phyloP scores from a whole-genome alignment of 83 land plant species.

The Picea mariana region DNA sequence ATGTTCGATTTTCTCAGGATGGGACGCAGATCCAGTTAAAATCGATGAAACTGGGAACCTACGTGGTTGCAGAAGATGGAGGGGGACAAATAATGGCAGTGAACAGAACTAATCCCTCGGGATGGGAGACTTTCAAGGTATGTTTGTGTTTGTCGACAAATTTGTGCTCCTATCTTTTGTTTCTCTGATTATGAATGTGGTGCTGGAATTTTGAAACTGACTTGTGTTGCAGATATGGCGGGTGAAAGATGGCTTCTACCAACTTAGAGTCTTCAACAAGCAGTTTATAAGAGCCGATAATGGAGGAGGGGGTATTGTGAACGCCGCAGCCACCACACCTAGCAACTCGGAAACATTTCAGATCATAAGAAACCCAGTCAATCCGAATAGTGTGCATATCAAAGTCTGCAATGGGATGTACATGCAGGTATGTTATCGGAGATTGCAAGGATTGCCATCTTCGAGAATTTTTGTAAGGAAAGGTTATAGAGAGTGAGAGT shows the following conservation, averaged over 20 bases:
- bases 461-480: too few relatives aligned
- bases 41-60: slow-evolving; percentile 51
- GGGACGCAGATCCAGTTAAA: slow-evolving; percentile 61
- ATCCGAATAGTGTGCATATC: neutral
- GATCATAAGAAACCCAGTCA: neutral
- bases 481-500: too few relatives aligned
- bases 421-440: slow-evolving; percentile 14
- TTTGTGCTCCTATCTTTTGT: too few relatives aligned
- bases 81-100: slow-evolving; percentile 68
- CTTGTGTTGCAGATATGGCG: too few relatives aligned
- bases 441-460: too few relatives aligned
- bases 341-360: slow-evolving; percentile 13
- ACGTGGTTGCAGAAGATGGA: slow-evolving; percentile 62
- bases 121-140: slow-evolving; percentile 80
- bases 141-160: neutral
- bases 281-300: too few relatives aligned
- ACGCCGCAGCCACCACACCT: slow-evolving; percentile 15
- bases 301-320: slow-evolving; percentile 20
- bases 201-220: too few relatives aligned
- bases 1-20: slow-evolving; percentile 36
- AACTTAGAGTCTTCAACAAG: too few relatives aligned
- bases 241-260: too few relatives aligned
- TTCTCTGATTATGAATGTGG: too few relatives aligned
- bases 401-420: slow-evolving; percentile 29
- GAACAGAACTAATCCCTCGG: slow-evolving; percentile 50